Evolutionary conservation across 192 early-diverging fungal species (phyloP).

Genomic region (Phlyctochytrium bullatum): DNA sequence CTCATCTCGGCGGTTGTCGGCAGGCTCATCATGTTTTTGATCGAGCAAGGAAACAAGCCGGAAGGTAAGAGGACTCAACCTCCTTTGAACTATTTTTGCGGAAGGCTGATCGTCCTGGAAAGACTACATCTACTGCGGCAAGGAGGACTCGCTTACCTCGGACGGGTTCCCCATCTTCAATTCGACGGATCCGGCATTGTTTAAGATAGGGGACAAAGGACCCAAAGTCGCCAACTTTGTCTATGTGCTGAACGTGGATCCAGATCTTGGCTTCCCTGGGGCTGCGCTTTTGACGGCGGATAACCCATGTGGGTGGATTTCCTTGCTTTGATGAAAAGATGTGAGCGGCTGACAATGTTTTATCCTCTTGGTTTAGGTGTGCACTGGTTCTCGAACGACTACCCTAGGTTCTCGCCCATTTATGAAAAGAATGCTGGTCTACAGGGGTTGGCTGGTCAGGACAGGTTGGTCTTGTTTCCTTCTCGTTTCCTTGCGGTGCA

Average conservation of each 20-base stretch:
- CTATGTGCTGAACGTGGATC: constrained; percentile 2
- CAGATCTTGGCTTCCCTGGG: constrained; percentile 7
- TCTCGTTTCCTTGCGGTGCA: no score
- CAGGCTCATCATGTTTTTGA: constrained; percentile 39
- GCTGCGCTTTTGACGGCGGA: constrained; percentile 4
- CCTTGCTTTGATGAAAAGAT: no score
- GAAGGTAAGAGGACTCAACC: no score
- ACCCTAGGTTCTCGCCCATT: constrained; percentile 16
- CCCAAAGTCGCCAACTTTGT: constrained; percentile 10
- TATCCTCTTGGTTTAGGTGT: no score
- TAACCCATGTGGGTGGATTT: constrained; percentile 12
- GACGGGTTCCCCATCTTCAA: constrained; percentile 35
- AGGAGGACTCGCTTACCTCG: constrained; percentile 15
- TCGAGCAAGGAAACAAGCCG: constrained; percentile 6
- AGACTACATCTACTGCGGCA: constrained; percentile 39
- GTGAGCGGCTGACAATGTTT: no score
- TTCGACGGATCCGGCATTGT: neutral
- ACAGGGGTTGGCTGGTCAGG: constrained; percentile 11
- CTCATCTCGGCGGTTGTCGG: constrained; percentile 53
- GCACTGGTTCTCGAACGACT: constrained; percentile 44
- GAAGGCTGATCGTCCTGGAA: no score
- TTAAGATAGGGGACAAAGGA: no score
- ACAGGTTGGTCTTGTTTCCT: no score
- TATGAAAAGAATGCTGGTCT: constrained; percentile 17
- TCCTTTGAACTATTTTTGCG: no score